These are phyloP conservation scores for Agastache rugosa DNA, from an alignment of 257 asterid species.

Conservation along the genomic window DNA sequence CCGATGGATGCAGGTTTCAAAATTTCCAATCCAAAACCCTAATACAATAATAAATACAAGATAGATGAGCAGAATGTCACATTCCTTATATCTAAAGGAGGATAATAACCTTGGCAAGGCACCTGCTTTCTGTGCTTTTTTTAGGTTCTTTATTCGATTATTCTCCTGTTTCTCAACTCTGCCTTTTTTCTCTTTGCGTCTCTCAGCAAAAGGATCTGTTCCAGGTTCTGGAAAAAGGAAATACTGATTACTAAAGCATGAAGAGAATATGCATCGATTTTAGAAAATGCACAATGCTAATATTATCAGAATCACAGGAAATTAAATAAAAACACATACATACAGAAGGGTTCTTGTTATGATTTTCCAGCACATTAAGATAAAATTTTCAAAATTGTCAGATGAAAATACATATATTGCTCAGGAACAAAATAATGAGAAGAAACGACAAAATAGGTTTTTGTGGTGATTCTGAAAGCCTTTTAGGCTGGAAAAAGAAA, in stretches of 20 bases:
- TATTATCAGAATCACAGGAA: conserved; percentile 8
- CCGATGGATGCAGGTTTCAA: background rate
- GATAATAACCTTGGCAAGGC: conserved; percentile 81
- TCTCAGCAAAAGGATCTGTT: conserved; percentile 87
- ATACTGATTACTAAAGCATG: conserved; percentile 18
- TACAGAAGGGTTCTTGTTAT: background rate
- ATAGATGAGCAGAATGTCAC: background rate
- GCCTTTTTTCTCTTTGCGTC: conserved; percentile 74
- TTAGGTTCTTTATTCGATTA: conserved; percentile 74
- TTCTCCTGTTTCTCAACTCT: conserved; percentile 87
- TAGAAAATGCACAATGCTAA: conserved; percentile 14
- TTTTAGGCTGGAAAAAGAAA: conserved; percentile 2
- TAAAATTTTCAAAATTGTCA: background rate
- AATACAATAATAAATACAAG: background rate
- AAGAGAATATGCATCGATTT: background rate
- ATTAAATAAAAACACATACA: background rate
- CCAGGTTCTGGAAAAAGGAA: conserved; percentile 67
- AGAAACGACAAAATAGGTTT: background rate
- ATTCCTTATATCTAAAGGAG: conserved; percentile 14
- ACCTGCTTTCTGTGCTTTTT: conserved; percentile 83
- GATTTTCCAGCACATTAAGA: conserved; percentile 3
- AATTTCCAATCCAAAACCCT: conserved; percentile 1
- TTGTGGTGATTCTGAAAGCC: background rate
- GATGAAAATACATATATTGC: conserved; percentile 1
- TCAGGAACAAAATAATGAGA: background rate